Percentiles rank a stretch among this genome's conserved stretches.
Evolutionary conservation across 208 protist species (phyloP).

Genomic region (Leptomonas pyrrhocoris): DNA sequence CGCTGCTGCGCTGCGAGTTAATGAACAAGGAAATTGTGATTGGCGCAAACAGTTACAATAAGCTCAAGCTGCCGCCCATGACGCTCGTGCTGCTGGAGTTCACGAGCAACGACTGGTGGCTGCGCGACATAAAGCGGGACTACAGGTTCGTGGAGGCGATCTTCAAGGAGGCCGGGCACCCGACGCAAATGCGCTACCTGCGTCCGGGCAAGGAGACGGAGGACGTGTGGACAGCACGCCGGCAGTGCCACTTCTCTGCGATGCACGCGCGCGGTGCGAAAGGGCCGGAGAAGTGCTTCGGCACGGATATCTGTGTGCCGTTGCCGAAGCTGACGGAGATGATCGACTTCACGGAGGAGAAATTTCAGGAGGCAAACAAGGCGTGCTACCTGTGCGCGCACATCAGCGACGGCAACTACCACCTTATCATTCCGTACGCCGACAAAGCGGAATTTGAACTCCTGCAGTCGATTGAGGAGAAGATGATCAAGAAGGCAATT

Average conservation of each 20-base stretch:
- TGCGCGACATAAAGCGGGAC: conserved; percentile 66
- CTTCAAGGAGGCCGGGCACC: conserved; percentile 37
- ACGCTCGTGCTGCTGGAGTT: conserved; percentile 83
- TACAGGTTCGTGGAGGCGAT: conserved; percentile 44
- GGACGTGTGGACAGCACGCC: conserved; percentile 42
- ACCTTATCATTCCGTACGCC: conserved; percentile 72
- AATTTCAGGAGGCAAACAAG: conserved; percentile 44
- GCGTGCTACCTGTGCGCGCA: conserved; percentile 74
- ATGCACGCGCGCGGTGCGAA: conserved; percentile 32
- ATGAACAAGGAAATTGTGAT: conserved; percentile 56
- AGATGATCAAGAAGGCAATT: conserved; percentile 75
- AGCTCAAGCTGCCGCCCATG: conserved; percentile 39
- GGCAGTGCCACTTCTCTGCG: conserved; percentile 38
- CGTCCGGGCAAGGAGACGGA: conserved; percentile 44
- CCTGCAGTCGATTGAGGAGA: conserved; percentile 55
- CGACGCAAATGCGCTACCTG: conserved; percentile 43
- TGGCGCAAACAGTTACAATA: conserved; percentile 58
- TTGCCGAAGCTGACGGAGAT: conserved; percentile 73
- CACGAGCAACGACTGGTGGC: conserved; percentile 46
- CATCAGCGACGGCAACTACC: conserved; percentile 93
- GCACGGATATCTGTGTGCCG: conserved; percentile 89
- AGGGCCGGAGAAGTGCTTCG: conserved; percentile 38
- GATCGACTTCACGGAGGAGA: conserved; percentile 71
- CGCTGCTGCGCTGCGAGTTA: conserved; percentile 75
- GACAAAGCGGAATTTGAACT: conserved; percentile 50